A percentile compares a stretch with the other conserved stretches of the same genome.
Conservation (phyloP, 352 stramenopile genomes). For the Phytopythium mirpurense region DNA sequence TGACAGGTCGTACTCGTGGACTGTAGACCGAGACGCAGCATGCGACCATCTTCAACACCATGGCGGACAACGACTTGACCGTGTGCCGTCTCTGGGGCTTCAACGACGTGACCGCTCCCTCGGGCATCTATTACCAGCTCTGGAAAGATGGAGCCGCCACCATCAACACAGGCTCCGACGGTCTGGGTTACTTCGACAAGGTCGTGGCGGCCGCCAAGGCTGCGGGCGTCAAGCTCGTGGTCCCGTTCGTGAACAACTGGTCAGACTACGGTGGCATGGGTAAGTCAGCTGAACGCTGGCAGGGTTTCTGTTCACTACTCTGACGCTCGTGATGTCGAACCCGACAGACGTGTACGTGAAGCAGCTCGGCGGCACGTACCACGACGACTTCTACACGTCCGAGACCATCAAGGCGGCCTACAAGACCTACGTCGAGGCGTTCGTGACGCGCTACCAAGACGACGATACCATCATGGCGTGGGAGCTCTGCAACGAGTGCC, state of each 20-base stretch:
- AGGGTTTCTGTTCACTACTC: not conserved
- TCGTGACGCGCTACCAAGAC: conserved; percentile 14
- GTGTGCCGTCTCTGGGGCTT: conserved; percentile 25
- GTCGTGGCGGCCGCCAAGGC: conserved; percentile 24
- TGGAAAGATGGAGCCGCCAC: conserved; percentile 21
- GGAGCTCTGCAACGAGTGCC: conserved; percentile 22
- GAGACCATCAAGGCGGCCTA: conserved; percentile 24
- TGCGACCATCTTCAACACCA: conserved; percentile 25
- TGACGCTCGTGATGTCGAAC: not conserved
- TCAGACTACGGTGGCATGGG: conserved; percentile 29
- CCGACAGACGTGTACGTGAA: conserved; percentile 20
- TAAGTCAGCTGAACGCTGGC: conserved; percentile 4
- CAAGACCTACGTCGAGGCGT: conserved; percentile 25
- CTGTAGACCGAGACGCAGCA: conserved; percentile 16
- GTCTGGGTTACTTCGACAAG: conserved; percentile 25
- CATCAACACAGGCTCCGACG: conserved; percentile 21
- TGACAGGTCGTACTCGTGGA: not conserved
- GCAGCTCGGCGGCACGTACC: conserved; percentile 22
- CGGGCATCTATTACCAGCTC: conserved; percentile 26
- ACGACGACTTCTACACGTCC: conserved; percentile 30
- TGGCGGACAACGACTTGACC: conserved; percentile 22
- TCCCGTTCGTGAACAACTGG: conserved; percentile 32
- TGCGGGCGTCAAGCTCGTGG: conserved; percentile 27
- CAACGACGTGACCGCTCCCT: conserved; percentile 12
- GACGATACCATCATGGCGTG: conserved; percentile 25